Conservation (phyloP, 129 eudicot genomes). For the Tanacetum coccineum region DNA sequence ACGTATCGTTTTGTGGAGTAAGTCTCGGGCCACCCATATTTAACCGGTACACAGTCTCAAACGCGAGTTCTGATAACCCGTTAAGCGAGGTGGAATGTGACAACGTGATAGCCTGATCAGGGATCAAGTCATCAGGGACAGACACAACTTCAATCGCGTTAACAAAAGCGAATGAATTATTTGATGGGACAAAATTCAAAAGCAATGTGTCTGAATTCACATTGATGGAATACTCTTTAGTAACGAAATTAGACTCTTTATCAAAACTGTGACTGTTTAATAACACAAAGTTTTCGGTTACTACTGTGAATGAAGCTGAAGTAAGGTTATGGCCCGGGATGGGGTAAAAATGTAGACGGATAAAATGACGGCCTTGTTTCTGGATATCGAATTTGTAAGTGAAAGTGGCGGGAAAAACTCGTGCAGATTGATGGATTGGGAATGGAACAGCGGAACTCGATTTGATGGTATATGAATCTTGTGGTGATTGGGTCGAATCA, state of each 20-base stretch:
- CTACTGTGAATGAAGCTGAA: slow-evolving; percentile 73
- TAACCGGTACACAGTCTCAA: slow-evolving; percentile 84
- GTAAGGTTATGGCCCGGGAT: slow-evolving; percentile 56
- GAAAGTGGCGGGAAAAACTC: slow-evolving; percentile 46
- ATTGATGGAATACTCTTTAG: slow-evolving; percentile 69
- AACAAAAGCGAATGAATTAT: slow-evolving; percentile 72
- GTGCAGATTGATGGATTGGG: slow-evolving; percentile 72
- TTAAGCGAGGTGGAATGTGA: slow-evolving; percentile 40
- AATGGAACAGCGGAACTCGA: slow-evolving; percentile 75
- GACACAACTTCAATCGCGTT: slow-evolving; percentile 96
- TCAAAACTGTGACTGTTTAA: slow-evolving; percentile 63
- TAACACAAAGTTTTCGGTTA: slow-evolving; percentile 78
- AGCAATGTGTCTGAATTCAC: slow-evolving; percentile 61
- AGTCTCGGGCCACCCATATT: slow-evolving; percentile 90
- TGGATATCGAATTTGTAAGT: slow-evolving; percentile 58
- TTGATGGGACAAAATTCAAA: slow-evolving; percentile 67
- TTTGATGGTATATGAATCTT: slow-evolving; percentile 42
- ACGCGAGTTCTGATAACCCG: slow-evolving; percentile 61
- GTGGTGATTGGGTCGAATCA: slow-evolving; percentile 57
- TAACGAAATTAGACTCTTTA: slow-evolving; percentile 50
- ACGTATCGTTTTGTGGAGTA: slow-evolving; percentile 76
- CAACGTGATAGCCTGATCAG: slow-evolving; percentile 59
- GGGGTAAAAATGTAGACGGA: slow-evolving; percentile 85
- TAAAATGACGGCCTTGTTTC: slow-evolving; percentile 83
- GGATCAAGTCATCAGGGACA: slow-evolving; percentile 61